Evolutionary conservation across 495 filamentous ascomycete species (phyloP), one percentile per base, ranked within the genome.

Genomic region (Hyaloscypha finlandica): DNA sequence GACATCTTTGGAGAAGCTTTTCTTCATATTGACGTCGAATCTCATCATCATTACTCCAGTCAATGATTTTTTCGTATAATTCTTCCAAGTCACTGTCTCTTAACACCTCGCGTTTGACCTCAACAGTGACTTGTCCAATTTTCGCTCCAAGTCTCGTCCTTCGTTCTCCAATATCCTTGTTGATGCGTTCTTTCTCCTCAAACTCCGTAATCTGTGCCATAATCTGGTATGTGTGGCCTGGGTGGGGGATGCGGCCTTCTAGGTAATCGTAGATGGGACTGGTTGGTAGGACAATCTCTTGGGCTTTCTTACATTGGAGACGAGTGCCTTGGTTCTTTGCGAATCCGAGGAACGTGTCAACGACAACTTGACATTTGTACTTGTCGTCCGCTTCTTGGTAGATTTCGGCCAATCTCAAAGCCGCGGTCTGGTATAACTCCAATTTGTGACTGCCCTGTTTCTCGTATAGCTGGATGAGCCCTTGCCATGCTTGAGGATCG

Each of bases 31-130:
- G 81, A 51, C 93, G 88, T 48, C 95, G 87, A 31, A 92, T 76
- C 22, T 92, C 90, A 71, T 98, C 95, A 74, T 97, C 92, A 55
- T 86, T 86, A 29, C 88, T 84, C 96, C 95, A 99, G 72, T 97
- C 86, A 65, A 96, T 90, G 48, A 97, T 85, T 52, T 91, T 83
- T 39, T 85, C 84, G 74, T 97, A 99, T 25, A 96, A 74, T 9
- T 84, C 72, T 71, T 91, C 91, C 39, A 99, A 76, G 61, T 85
- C 77, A 77, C 90, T 95, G 48, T 83, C 79, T 39, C 79, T 80
- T 62, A 91, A 85, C 6, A 97, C 88, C 73, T 98, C 96, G 11
- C 90, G 82, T 72, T 93, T 96, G 37, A 97, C 95, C 62, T 97
- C 92, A 19, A 85, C 71, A 0, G 88, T 95, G 37, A 97, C 93